These are phyloP conservation scores for Dichomitus squalens DNA, from an alignment of 1,284 basidiomycete genomes.

Conservation along the genomic window DNA sequence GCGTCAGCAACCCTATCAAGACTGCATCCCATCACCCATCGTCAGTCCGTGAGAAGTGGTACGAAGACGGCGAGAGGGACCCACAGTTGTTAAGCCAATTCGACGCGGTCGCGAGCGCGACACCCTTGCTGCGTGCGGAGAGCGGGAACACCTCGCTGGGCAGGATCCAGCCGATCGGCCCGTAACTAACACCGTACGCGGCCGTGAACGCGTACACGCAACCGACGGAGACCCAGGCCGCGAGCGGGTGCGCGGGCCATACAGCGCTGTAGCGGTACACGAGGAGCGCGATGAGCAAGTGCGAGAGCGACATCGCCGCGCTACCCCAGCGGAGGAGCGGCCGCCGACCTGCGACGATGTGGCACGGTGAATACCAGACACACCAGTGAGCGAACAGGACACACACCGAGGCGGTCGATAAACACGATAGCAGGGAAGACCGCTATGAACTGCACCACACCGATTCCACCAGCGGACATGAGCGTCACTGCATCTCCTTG, in stretches of 20 bases:
- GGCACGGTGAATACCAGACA: not conserved
- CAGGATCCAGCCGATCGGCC: conserved; percentile 85
- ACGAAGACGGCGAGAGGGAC: conserved; percentile 27
- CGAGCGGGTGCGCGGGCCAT: conserved; percentile 57
- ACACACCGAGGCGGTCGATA: conserved; percentile 73
- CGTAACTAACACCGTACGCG: conserved; percentile 82
- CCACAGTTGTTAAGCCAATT: conserved; percentile 84
- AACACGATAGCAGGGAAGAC: conserved; percentile 74
- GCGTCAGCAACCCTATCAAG: conserved; percentile 80
- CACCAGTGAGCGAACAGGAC: not conserved
- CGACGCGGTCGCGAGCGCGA: conserved; percentile 81
- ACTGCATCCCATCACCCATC: conserved; percentile 43
- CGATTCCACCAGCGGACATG: conserved; percentile 75
- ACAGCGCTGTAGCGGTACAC: conserved; percentile 53
- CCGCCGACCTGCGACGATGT: conserved; percentile 50
- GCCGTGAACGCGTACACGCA: conserved; percentile 81
- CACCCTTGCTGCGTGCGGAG: conserved; percentile 84
- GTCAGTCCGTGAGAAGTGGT: conserved; percentile 15
- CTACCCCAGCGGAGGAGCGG: conserved; percentile 71
- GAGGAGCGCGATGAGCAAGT: conserved; percentile 71
- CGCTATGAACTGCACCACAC: conserved; percentile 77
- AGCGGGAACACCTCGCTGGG: conserved; percentile 85
- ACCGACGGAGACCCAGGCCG: conserved; percentile 70
- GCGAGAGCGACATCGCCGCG: conserved; percentile 69
- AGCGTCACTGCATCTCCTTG: conserved; percentile 55